Evolutionary conservation across 306 rosid genomes (phyloP), one percentile per base, ranked within the genome.

Genomic region (Rosa multiflora): DNA sequence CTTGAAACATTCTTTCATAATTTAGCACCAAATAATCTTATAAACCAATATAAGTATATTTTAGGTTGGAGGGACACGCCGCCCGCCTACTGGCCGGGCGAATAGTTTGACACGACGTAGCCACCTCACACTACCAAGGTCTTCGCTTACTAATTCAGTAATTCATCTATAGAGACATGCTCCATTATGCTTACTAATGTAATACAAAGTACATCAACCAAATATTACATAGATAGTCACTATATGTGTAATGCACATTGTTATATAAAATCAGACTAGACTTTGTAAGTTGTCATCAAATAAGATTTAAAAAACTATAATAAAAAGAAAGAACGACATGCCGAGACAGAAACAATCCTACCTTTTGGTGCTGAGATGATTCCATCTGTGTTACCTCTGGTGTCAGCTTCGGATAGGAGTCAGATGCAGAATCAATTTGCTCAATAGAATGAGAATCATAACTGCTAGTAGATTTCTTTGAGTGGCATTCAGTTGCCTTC

Each of bases 351-450:
- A 44, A 79, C 26, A 67, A 72, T 29, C 81, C 35, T 48, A 85
- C 98, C 90, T 85, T 88, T 77, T 18, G 82, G 3, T 43, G 88
- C 20, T 58, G 80, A 6, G 91, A 80, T 61, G 88, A 84, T 75
- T 78, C 91, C 2, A 87, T 77, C 40, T 78, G 76, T 35, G 78
- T 76, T 53, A 80, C 77, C 13, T 89, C 97, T 6, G 82, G 76
- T 35, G 80, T 53, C 8, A 73, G 83, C 69, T 88, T 85, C 6
- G 49, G 90, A 56, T 83, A 82, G 39, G 92, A 87, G 78, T 88
- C 97, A 12, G 87, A 82, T 4, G 90, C 82, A 15, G 90, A 89
- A 79, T 89, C 97, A 42, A 85, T 86, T 86, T 88, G 97, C 76
- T 88, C 97, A 58, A 74, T 35, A 51, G 94, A 92, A 83, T 86